A percentile compares a stretch with the other conserved stretches of the same genome.
These are phyloP conservation scores for Stephania japonica DNA, from an alignment of 164 flowering plant genomes.

Conservation along the genomic window DNA sequence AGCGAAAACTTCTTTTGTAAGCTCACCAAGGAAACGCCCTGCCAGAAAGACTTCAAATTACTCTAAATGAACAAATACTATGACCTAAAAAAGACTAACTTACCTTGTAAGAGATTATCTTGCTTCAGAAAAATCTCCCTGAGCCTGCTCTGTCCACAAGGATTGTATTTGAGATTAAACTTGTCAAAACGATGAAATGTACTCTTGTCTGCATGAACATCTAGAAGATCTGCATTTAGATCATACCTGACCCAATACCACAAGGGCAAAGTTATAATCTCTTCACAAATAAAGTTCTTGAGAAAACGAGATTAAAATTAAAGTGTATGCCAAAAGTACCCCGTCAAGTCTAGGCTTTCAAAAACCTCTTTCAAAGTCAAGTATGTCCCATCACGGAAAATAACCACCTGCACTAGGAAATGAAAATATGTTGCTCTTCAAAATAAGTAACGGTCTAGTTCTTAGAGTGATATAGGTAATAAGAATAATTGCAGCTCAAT, in stretches of 20 bases:
- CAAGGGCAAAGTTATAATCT: not conserved
- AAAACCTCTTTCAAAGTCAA: constrained; percentile 68
- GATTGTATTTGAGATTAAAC: constrained; percentile 98
- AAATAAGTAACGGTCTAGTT: not conserved
- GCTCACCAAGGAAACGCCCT: constrained; percentile 94
- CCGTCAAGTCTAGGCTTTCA: constrained; percentile 72
- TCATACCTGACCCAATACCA: constrained; percentile 68
- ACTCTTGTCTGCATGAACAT: constrained; percentile 99
- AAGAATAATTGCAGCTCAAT: no score
- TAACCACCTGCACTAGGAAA: constrained; percentile 46
- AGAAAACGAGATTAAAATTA: not conserved
- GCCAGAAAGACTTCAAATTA: not conserved
- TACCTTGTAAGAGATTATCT: constrained; percentile 97
- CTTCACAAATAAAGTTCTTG: not conserved
- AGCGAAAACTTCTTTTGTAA: constrained; percentile 89
- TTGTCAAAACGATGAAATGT: constrained; percentile 99
- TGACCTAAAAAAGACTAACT: not conserved
- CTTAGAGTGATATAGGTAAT: no score
- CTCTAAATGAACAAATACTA: not conserved
- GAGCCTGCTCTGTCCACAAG: constrained; percentile 99
- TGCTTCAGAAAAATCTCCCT: constrained; percentile 96
- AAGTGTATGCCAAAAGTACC: constrained; percentile 28
- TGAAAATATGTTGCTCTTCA: not conserved
- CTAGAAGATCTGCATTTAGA: constrained; percentile 93
- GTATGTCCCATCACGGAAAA: constrained; percentile 74